Evolutionary conservation across 495 filamentous ascomycete genomes (phyloP).

Genomic region (Talaromyces proteolyticus): DNA sequence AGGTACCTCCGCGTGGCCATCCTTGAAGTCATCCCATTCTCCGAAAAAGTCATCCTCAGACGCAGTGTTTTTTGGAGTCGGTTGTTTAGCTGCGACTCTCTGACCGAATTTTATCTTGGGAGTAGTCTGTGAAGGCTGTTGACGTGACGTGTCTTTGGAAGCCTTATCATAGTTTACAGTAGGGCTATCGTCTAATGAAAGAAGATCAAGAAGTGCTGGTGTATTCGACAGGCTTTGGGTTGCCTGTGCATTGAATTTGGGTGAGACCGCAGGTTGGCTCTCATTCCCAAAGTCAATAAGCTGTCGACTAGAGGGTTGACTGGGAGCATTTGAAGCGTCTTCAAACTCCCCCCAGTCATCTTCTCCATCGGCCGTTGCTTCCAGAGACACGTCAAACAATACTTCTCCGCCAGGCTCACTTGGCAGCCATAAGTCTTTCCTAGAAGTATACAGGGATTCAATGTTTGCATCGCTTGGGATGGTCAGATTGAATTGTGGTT

Average conservation of each 20-base stretch:
- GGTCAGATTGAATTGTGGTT: not conserved
- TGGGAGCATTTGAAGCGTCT: constrained; percentile 44
- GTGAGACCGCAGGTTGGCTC: not conserved
- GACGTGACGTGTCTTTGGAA: not conserved
- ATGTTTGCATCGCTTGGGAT: too few relatives aligned
- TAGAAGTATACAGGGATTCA: not conserved
- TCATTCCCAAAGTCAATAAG: constrained; percentile 3
- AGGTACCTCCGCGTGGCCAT: constrained; percentile 13
- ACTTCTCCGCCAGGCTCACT: constrained; percentile 16
- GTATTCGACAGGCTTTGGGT: not conserved
- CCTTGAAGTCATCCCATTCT: constrained; percentile 37
- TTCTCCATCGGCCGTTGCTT: constrained; percentile 39
- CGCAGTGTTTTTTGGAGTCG: not conserved
- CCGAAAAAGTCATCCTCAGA: constrained; percentile 18
- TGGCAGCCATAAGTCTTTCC: not conserved
- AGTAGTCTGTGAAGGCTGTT: not conserved
- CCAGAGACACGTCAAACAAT: constrained; percentile 40
- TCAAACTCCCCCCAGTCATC: constrained; percentile 79
- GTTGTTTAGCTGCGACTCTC: not conserved
- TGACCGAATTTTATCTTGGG: not conserved
- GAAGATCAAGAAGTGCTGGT: constrained; percentile 2
- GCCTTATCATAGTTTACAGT: not conserved
- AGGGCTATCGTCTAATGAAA: constrained; percentile 5
- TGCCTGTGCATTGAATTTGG: too few relatives aligned
- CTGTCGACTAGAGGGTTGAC: too few relatives aligned